These are phyloP conservation scores for Pseudonectria foliicola DNA, from an alignment of 2,329 filamentous ascomycete species.

Conservation along the genomic window DNA sequence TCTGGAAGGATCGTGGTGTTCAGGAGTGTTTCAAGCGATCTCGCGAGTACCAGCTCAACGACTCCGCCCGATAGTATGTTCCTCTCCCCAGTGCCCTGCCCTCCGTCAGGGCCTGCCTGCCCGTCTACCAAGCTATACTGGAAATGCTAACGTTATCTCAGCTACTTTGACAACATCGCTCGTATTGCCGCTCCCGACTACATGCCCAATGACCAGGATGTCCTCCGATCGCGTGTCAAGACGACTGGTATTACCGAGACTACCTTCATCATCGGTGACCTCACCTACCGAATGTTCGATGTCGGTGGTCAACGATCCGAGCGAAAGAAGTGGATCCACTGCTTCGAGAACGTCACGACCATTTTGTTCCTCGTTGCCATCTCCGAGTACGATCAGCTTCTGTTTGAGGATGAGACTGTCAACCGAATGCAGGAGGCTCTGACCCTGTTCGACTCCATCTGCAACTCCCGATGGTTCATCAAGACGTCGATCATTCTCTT, in stretches of 20 bases:
- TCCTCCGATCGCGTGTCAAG: slow-evolving; percentile 92
- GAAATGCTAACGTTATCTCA: slow-evolving; percentile 35
- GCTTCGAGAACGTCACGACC: slow-evolving; percentile 95
- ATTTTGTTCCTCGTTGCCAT: slow-evolving; percentile 96
- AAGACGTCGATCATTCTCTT: slow-evolving; percentile 85
- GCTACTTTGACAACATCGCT: slow-evolving; percentile 93
- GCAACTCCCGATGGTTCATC: slow-evolving; percentile 85
- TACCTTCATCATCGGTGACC: slow-evolving; percentile 87
- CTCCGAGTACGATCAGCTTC: slow-evolving; percentile 91
- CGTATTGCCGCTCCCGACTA: slow-evolving; percentile 88
- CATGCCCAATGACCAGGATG: slow-evolving; percentile 91
- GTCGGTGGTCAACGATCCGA: slow-evolving; percentile 93
- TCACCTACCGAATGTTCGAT: slow-evolving; percentile 97
- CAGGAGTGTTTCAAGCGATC: slow-evolving; percentile 95
- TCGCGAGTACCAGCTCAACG: slow-evolving; percentile 92
- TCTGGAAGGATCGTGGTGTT: slow-evolving; percentile 90
- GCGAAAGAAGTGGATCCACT: slow-evolving; percentile 99
- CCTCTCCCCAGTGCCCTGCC: neutral
- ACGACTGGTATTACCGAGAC: slow-evolving; percentile 97
- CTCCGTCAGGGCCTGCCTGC: too few relatives aligned
- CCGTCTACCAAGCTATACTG: too few relatives aligned
- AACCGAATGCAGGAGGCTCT: slow-evolving; percentile 90
- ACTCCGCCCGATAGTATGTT: slow-evolving; percentile 89
- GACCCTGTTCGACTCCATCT: slow-evolving; percentile 80
- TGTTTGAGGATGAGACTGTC: slow-evolving; percentile 95